These are phyloP conservation scores for Solanum phureja DNA, from an alignment of 257 asterid species.

Conservation along the genomic window DNA sequence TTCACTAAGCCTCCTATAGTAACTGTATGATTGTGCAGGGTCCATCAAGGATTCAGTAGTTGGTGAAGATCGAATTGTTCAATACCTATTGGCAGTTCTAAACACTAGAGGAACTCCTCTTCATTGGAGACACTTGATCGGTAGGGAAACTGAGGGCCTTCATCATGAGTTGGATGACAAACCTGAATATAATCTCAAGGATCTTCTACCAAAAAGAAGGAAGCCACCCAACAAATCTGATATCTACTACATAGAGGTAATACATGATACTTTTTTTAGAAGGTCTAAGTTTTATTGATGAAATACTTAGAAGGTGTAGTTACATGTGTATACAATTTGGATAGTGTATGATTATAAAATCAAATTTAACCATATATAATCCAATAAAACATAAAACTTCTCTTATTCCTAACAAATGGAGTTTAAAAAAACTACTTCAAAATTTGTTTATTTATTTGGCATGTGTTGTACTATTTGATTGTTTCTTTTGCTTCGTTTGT, in stretches of 20 bases:
- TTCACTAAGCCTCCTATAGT: neutral
- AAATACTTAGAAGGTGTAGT: neutral
- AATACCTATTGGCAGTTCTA: slow-evolving; percentile 73
- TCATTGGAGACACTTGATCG: slow-evolving; percentile 50
- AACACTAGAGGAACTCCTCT: slow-evolving; percentile 83
- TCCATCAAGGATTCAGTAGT: slow-evolving; percentile 91
- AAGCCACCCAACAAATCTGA: slow-evolving; percentile 35
- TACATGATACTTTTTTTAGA: neutral
- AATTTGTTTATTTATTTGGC: neutral
- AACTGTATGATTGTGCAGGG: slow-evolving; percentile 38
- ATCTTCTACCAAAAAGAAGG: slow-evolving; percentile 46
- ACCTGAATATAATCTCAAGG: slow-evolving; percentile 47
- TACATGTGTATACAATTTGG: neutral
- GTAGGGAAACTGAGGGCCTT: slow-evolving; percentile 23
- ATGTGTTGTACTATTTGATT: neutral
- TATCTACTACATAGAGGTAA: slow-evolving; percentile 65
- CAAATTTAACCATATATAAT: neutral
- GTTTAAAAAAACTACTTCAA: neutral
- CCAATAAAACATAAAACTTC: neutral
- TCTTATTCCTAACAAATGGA: neutral
- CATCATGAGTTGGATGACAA: slow-evolving; percentile 17
- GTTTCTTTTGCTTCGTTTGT: neutral
- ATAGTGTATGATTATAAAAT: neutral
- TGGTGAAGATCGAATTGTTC: slow-evolving; percentile 88
- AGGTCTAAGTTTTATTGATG: neutral